Evolutionary conservation across 768 basidiomycete genomes (phyloP).

Genomic region (Hortiboletus flavorubellus): DNA sequence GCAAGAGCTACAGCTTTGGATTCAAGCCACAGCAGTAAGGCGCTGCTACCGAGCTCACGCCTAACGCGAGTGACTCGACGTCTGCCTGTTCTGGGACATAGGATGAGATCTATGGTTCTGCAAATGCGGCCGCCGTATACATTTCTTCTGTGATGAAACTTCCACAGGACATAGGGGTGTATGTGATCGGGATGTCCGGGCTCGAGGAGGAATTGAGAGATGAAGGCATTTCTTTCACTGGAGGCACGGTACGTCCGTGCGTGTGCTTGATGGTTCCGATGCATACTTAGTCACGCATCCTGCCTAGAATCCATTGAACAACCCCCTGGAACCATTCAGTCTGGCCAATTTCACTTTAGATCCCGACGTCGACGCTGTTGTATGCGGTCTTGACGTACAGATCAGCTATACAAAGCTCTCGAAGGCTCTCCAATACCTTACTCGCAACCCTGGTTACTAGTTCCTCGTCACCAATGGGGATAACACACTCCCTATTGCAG

Average conservation of each 20-base stretch:
- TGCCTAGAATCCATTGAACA: conserved; percentile 79
- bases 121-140: conserved; percentile 81
- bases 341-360: conserved; percentile 72
- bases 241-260: conserved; percentile 72
- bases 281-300: background rate
- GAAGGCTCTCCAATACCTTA: conserved; percentile 89
- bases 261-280: background rate
- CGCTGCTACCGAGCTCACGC: background rate
- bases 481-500: conserved; percentile 79
- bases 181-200: conserved; percentile 90
- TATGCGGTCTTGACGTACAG: conserved; percentile 84
- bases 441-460: conserved; percentile 69
- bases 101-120: conserved; percentile 98
- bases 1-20: conserved; percentile 80
- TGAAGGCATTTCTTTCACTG: conserved; percentile 76
- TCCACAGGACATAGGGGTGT: conserved; percentile 86
- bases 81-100: conserved; percentile 29
- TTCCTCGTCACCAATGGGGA: conserved; percentile 94
- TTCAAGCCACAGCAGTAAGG: conserved; percentile 81
- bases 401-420: conserved; percentile 94
- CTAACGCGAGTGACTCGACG: background rate
- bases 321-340: conserved; percentile 66
- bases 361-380: conserved; percentile 80
- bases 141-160: conserved; percentile 86
- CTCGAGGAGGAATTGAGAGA: conserved; percentile 90